A percentile compares a stretch with the other conserved stretches of the same genome.
phyloP scores from a whole-genome alignment of 768 basidiomycete species.

The Tulasnella calospora region DNA sequence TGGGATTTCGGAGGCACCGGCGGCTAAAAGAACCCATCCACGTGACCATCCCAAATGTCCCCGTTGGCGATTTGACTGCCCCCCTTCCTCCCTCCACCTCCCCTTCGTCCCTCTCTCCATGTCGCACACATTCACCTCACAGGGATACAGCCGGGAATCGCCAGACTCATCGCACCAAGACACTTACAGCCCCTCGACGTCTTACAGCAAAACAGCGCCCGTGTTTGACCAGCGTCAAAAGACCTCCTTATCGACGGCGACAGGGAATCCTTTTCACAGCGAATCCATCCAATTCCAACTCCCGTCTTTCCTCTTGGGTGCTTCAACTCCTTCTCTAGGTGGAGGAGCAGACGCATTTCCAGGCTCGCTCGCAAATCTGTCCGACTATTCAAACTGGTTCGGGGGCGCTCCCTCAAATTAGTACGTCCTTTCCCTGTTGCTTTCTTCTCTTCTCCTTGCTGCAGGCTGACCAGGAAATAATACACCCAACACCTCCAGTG shows the following conservation, averaged over 20 bases:
- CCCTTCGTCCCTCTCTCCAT: background rate
- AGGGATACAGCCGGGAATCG: background rate
- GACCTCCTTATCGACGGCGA: background rate
- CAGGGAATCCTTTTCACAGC: background rate
- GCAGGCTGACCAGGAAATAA: background rate
- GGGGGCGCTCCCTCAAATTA: slow-evolving; percentile 7
- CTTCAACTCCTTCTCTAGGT: slow-evolving; percentile 20
- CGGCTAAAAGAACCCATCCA: background rate
- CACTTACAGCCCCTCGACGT: background rate
- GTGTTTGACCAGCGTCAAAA: background rate
- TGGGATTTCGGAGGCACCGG: background rate
- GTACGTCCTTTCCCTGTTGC: background rate
- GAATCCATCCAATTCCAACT: slow-evolving; percentile 23
- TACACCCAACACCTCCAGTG: background rate
- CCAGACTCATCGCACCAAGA: background rate
- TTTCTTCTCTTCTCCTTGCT: background rate
- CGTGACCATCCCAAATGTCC: background rate
- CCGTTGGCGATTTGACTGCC: background rate
- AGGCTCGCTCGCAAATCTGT: slow-evolving; percentile 15
- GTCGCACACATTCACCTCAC: background rate
- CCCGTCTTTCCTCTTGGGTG: slow-evolving; percentile 23
- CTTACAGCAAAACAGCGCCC: background rate
- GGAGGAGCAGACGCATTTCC: slow-evolving; percentile 22
- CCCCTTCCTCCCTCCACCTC: background rate
- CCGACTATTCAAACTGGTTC: background rate